Conservation (phyloP, 78 protist species). For the Chrysochromulina tobinii region DNA sequence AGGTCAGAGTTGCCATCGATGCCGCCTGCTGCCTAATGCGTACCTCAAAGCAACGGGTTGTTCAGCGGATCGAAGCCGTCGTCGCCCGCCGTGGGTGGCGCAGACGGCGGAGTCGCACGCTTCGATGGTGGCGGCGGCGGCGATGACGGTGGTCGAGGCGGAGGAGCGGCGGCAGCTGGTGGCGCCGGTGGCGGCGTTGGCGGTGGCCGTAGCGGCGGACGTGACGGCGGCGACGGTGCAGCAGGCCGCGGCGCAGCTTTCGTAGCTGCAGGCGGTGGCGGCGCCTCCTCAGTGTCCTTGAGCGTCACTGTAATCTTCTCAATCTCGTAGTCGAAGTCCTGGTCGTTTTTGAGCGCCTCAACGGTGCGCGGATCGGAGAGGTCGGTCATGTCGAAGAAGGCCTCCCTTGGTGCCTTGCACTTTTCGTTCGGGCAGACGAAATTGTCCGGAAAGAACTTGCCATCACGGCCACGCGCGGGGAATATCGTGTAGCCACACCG, state of each 20-base stretch:
- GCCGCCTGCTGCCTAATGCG: background rate
- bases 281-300: background rate
- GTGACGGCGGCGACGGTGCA: background rate
- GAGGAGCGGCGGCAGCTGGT: background rate
- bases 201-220: background rate
- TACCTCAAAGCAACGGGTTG: background rate
- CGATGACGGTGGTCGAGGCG: background rate
- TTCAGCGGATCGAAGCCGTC: constrained; percentile 8
- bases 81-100: background rate
- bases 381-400: constrained; percentile 1
- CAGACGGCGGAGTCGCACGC: background rate
- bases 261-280: background rate
- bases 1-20: too few relatives aligned
- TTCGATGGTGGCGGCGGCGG: background rate
- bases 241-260: background rate
- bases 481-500: background rate
- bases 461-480: constrained; percentile 33
- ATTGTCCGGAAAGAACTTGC: constrained; percentile 14
- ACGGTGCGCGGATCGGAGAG: background rate
- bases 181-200: background rate
- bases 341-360: background rate
- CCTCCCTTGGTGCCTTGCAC: background rate
- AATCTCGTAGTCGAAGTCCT: background rate
- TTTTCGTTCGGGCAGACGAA: background rate
- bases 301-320: background rate